A percentile compares a stretch with the other conserved stretches of the same genome.
These are phyloP conservation scores for Fusarium pininemorale DNA, from an alignment of 2,329 filamentous ascomycete species.

Conservation along the genomic window DNA sequence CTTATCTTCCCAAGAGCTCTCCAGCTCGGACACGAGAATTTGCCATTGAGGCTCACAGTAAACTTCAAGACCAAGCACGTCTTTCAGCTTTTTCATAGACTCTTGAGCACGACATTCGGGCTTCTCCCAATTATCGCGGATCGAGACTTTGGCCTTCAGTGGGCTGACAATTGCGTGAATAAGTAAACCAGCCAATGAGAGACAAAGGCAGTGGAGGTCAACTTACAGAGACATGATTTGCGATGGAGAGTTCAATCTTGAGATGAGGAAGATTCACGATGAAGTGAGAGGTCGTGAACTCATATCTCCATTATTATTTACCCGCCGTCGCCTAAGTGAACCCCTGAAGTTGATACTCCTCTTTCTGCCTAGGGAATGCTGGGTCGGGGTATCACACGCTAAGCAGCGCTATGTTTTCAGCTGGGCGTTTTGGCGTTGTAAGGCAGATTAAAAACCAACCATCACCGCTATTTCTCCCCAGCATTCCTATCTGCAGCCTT, in stretches of 20 bases:
- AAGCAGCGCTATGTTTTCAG: constrained; percentile 37
- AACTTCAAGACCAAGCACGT: constrained; percentile 52
- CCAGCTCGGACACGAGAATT: constrained; percentile 51
- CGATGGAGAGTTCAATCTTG: neutral
- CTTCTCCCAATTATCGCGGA: constrained; percentile 56
- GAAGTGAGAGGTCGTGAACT: neutral
- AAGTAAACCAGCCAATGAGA: neutral
- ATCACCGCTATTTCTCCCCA: constrained; percentile 1
- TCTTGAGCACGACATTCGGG: constrained; percentile 46
- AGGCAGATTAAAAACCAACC: constrained; percentile 17
- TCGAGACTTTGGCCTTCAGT: constrained; percentile 52
- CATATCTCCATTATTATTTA: neutral
- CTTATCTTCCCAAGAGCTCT: constrained; percentile 52
- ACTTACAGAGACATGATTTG: constrained; percentile 12
- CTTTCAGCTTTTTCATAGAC: constrained; percentile 44
- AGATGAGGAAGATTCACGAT: neutral
- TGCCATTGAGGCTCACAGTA: constrained; percentile 55
- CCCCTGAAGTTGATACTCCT: constrained; percentile 3
- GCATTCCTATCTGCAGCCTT: neutral
- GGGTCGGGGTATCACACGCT: constrained; percentile 12
- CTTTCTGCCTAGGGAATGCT: neutral
- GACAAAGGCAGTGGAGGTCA: neutral
- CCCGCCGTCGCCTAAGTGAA: neutral
- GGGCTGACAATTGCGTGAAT: constrained; percentile 45
- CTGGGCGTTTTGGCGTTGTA: constrained; percentile 34